Percentiles rank a stretch among this genome's conserved stretches.
phyloP scores from a whole-genome alignment of 139 green algal species.

The Desmodesmus armatus region DNA sequence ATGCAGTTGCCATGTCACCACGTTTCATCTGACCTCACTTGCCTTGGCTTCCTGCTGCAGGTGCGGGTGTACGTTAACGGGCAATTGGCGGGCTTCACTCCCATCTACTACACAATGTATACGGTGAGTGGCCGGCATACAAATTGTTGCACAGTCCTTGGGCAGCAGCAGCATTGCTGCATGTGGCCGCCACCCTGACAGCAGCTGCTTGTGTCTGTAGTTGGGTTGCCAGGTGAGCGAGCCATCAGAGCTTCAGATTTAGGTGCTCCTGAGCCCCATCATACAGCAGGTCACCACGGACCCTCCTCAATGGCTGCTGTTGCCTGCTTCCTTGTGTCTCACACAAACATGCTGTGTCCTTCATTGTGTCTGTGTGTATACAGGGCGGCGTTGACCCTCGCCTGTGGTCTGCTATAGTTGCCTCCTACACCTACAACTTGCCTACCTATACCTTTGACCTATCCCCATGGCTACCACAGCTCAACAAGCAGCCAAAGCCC shows the following conservation, averaged over 20 bases:
- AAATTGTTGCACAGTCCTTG: not conserved
- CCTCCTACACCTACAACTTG: not conserved
- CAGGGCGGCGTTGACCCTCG: slow-evolving; percentile 35
- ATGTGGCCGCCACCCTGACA: not conserved
- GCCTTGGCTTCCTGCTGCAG: not conserved
- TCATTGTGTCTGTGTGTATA: not conserved
- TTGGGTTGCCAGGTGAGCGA: not conserved
- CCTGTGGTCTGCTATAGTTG: slow-evolving; percentile 20
- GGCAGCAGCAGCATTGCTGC: not conserved
- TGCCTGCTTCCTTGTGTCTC: no score
- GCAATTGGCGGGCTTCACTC: slow-evolving; percentile 35
- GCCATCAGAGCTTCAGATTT: not conserved
- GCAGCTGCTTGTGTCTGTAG: not conserved
- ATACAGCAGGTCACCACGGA: not conserved
- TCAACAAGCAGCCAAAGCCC: not conserved
- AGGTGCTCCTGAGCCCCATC: not conserved
- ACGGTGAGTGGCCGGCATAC: slow-evolving; percentile 34
- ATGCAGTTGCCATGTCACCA: no score
- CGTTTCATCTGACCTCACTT: no score
- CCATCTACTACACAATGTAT: slow-evolving; percentile 48
- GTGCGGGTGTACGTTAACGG: slow-evolving; percentile 35
- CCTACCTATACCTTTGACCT: slow-evolving; percentile 41
- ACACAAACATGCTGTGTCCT: no score
- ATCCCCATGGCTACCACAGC: slow-evolving; percentile 5
- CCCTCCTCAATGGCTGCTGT: no score